Percentiles rank a stretch among this genome's conserved stretches.
Evolutionary conservation across 495 filamentous ascomycete genomes (phyloP).

Genomic region (Hypoxylon subgilvum): DNA sequence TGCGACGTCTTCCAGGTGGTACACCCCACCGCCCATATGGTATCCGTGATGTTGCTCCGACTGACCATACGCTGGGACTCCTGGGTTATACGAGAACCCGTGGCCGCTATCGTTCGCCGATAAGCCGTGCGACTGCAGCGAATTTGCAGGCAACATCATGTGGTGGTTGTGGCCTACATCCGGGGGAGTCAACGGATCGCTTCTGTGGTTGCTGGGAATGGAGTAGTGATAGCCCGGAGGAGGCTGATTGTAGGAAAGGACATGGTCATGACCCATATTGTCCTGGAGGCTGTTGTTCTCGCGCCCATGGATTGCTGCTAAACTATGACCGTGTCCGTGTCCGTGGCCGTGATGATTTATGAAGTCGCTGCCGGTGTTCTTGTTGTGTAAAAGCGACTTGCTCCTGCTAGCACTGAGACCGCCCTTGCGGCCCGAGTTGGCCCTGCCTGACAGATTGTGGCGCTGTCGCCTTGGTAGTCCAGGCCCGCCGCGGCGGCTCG

Average conservation of each 20-base stretch:
- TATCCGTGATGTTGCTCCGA: neutral
- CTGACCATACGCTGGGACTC: conserved; percentile 6
- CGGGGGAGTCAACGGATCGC: neutral
- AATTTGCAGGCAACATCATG: conserved; percentile 21
- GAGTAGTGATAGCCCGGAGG: conserved; percentile 4
- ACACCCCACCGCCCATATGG: neutral
- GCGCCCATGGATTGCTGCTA: too few species aligned
- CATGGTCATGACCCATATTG: conserved; percentile 3
- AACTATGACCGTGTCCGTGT: neutral
- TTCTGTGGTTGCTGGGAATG: neutral
- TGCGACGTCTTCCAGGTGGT: conserved; percentile 5
- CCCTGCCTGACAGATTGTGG: conserved; percentile 15
- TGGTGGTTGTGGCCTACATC: neutral
- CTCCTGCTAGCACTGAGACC: conserved; percentile 18
- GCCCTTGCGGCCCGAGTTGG: conserved; percentile 27
- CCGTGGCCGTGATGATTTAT: neutral
- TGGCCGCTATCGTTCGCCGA: conserved; percentile 3
- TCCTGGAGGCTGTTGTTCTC: neutral
- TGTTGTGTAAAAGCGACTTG: too few species aligned
- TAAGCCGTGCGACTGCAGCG: conserved; percentile 8
- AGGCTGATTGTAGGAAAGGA: conserved; percentile 5
- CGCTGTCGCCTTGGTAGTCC: neutral
- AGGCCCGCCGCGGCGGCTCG: conserved; percentile 13
- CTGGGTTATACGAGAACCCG: neutral
- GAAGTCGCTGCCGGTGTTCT: too few species aligned